Conservation (phyloP, 1,284 basidiomycete species). For the Wallemia ichthyophaga region DNA sequence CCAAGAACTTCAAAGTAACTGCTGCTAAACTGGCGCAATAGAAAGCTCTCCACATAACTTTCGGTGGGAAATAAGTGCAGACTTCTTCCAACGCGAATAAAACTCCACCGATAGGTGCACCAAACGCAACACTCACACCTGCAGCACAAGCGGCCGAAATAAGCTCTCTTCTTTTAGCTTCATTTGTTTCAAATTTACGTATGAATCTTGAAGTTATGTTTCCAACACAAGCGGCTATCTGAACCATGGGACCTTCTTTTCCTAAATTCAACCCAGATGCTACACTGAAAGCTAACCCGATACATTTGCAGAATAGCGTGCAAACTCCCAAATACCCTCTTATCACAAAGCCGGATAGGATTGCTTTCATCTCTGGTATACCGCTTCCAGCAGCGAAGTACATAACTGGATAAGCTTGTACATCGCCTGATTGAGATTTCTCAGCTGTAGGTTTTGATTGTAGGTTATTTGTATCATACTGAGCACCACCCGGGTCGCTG, state of each 20-base stretch:
- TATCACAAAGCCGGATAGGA: conserved; percentile 89
- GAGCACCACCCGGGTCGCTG: conserved; percentile 19
- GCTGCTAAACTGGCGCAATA: conserved; percentile 87
- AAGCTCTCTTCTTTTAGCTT: conserved; percentile 75
- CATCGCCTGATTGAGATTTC: not conserved
- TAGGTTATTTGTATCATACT: conserved; percentile 30
- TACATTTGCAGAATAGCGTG: conserved; percentile 64
- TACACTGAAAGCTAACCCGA: conserved; percentile 66
- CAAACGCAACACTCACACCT: conserved; percentile 30
- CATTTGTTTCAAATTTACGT: conserved; percentile 69
- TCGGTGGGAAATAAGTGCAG: conserved; percentile 80
- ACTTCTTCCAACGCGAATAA: conserved; percentile 80
- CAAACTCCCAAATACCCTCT: conserved; percentile 82
- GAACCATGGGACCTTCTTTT: conserved; percentile 55
- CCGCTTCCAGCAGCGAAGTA: conserved; percentile 67
- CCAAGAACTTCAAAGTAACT: conserved; percentile 54
- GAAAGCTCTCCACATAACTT: conserved; percentile 75
- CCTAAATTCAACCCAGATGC: conserved; percentile 68
- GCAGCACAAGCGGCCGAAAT: conserved; percentile 65
- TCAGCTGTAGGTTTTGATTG: not conserved
- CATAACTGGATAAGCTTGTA: conserved; percentile 4
- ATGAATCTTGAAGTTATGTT: conserved; percentile 76
- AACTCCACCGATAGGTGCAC: conserved; percentile 74
- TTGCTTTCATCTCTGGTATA: conserved; percentile 90
- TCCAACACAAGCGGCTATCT: conserved; percentile 77